Conservation (phyloP, 345 rosid species). For the Geranium brycei region DNA sequence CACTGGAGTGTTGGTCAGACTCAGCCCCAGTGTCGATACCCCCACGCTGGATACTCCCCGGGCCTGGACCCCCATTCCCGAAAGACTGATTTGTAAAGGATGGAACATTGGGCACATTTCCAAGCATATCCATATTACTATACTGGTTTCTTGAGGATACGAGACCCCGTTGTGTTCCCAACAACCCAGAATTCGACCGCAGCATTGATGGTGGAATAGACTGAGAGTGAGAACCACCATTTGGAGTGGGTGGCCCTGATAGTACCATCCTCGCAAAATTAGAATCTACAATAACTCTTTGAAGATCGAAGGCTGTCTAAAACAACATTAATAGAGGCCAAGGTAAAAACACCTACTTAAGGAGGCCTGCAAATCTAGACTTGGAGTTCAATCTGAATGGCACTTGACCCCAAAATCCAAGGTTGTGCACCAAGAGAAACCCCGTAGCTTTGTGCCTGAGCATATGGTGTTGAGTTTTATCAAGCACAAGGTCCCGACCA, state of each 20-base stretch:
- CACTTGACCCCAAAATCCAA: conserved; percentile 30
- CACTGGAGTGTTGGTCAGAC: conserved; percentile 54
- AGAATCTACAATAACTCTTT: conserved; percentile 9
- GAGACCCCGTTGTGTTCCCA: conserved; percentile 70
- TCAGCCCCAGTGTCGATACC: conserved; percentile 65
- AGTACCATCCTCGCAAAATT: conserved; percentile 48
- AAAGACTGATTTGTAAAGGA: conserved; percentile 71
- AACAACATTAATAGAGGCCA: conserved; percentile 19
- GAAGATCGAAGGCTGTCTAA: conserved; percentile 10
- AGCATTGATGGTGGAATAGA: conserved; percentile 52
- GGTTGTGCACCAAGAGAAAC: conserved; percentile 17
- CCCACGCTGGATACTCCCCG: conserved; percentile 40
- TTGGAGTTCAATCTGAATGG: conserved; percentile 14
- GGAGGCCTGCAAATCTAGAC: conserved; percentile 16
- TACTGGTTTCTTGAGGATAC: conserved; percentile 63
- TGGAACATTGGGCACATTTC: conserved; percentile 60
- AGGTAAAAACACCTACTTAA: conserved; percentile 9
- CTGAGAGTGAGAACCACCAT: conserved; percentile 67
- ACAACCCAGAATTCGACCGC: conserved; percentile 57
- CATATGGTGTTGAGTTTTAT: conserved; percentile 23
- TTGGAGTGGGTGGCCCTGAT: conserved; percentile 68
- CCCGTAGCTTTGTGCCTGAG: conserved; percentile 17
- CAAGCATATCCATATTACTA: conserved; percentile 63
- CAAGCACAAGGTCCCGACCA: conserved; percentile 21
- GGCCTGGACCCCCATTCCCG: conserved; percentile 63